phyloP scores from a whole-genome alignment of 495 filamentous ascomycete genomes.

The Endocarpon pusillum region DNA sequence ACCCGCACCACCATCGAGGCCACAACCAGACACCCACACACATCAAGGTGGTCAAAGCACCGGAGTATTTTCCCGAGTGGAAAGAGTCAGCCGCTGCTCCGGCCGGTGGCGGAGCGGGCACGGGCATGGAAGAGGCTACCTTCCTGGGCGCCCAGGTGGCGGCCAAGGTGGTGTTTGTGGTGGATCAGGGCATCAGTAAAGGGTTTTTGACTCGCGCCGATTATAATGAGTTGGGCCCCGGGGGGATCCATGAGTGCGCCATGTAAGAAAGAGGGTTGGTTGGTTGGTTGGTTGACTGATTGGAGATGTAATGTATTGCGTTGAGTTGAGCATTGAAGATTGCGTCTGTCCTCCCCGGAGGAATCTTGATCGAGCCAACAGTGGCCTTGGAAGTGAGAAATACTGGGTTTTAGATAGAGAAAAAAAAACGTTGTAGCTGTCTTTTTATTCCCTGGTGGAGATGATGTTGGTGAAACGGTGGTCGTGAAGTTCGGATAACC shows the following conservation, averaged over 20 bases:
- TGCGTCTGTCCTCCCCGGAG: too few relatives aligned
- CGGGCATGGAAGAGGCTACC: conserved; percentile 46
- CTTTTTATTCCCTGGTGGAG: too few relatives aligned
- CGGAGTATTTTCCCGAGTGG: conserved; percentile 89
- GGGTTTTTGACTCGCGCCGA: conserved; percentile 56
- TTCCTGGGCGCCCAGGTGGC: conserved; percentile 72
- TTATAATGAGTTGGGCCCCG: conserved; percentile 64
- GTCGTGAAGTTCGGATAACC: too few relatives aligned
- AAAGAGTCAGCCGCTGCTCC: conserved; percentile 42
- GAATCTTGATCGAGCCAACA: too few relatives aligned
- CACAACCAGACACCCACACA: conserved; percentile 81
- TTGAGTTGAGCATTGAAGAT: too few relatives aligned
- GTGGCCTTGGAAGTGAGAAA: too few relatives aligned
- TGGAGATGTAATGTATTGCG: neutral
- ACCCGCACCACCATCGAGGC: conserved; percentile 28
- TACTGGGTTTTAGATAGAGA: too few relatives aligned
- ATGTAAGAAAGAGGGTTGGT: conserved; percentile 5
- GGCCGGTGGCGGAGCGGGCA: conserved; percentile 6
- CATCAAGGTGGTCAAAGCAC: conserved; percentile 60
- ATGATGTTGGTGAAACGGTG: too few relatives aligned
- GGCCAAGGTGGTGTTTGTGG: conserved; percentile 55
- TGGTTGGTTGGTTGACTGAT: conserved; percentile 1
- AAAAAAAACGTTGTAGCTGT: too few relatives aligned
- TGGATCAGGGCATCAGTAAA: conserved; percentile 52
- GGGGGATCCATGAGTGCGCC: conserved; percentile 43